These are phyloP conservation scores for Pythium phragmiticola DNA, from an alignment of 352 stramenopile genomes.

Conservation along the genomic window DNA sequence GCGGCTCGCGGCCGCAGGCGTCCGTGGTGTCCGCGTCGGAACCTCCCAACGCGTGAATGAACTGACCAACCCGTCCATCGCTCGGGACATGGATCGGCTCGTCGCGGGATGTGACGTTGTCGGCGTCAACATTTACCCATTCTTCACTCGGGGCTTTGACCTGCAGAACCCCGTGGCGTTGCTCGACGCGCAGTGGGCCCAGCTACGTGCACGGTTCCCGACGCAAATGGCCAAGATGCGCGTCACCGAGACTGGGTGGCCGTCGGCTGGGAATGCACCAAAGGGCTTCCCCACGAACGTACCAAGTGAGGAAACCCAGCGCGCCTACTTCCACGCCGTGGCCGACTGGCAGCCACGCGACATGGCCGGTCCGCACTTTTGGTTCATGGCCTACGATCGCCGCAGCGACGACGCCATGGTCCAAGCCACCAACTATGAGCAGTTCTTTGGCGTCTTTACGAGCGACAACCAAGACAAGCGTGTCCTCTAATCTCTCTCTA, in stretches of 20 bases:
- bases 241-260: constrained; percentile 34
- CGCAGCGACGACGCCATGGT: constrained; percentile 39
- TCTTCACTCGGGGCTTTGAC: constrained; percentile 31
- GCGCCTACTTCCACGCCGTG: constrained; percentile 32
- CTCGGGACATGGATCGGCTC: constrained; percentile 15
- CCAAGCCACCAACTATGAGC: constrained; percentile 39
- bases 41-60: constrained; percentile 40
- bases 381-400: constrained; percentile 60
- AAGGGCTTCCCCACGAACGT: constrained; percentile 10
- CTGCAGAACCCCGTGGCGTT: constrained; percentile 9
- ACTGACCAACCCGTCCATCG: constrained; percentile 13
- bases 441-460: constrained; percentile 59
- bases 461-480: constrained; percentile 44
- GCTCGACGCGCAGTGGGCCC: constrained; percentile 26
- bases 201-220: constrained; percentile 21
- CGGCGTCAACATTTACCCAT: constrained; percentile 44
- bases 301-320: constrained; percentile 13
- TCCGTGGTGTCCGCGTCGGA: constrained; percentile 25
- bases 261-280: constrained; percentile 11
- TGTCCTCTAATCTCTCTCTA: constrained; percentile 4
- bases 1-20: constrained; percentile 4
- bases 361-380: constrained; percentile 37
- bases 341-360: constrained; percentile 26
- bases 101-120: constrained; percentile 31
- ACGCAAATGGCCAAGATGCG: constrained; percentile 20